Evolutionary conservation across 73 alveolate genomes (phyloP).

Genomic region (Effrenium voratum): DNA sequence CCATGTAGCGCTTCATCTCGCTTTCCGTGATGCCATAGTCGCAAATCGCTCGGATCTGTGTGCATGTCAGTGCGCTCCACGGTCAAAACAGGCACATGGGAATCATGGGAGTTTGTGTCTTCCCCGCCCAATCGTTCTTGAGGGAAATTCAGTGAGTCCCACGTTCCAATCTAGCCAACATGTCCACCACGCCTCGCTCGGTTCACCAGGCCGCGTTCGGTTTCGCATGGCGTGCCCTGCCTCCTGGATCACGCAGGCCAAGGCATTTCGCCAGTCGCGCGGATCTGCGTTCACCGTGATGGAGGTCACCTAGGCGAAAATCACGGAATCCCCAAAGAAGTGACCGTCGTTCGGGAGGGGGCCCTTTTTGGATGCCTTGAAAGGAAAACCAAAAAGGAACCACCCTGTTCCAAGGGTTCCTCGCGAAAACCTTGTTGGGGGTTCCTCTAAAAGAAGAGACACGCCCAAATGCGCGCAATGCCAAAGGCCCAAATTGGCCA

Average conservation of each 20-base stretch:
- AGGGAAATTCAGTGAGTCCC: no score
- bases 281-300: constrained; percentile 85
- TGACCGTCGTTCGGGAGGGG: not conserved
- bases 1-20: constrained; percentile 88
- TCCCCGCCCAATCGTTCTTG: no score
- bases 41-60: constrained; percentile 85
- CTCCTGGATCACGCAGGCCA: constrained; percentile 85
- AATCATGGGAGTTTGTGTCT: not conserved
- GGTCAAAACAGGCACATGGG: not conserved
- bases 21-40: constrained; percentile 93
- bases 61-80: no score
- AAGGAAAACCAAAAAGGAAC: no score
- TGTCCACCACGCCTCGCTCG: no score
- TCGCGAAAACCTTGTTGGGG: no score
- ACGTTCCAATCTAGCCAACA: no score
- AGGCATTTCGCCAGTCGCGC: constrained; percentile 79
- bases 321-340: no score
- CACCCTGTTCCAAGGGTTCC: no score
- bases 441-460: no score
- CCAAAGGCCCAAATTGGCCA: not conserved
- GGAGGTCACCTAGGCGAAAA: constrained; percentile 64
- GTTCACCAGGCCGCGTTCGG: not conserved
- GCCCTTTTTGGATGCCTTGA: not conserved
- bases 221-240: not conserved
- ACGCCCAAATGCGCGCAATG: not conserved